Evolutionary conservation across 805 yeast species (phyloP).

Genomic region (Cephaloascus fragrans): DNA sequence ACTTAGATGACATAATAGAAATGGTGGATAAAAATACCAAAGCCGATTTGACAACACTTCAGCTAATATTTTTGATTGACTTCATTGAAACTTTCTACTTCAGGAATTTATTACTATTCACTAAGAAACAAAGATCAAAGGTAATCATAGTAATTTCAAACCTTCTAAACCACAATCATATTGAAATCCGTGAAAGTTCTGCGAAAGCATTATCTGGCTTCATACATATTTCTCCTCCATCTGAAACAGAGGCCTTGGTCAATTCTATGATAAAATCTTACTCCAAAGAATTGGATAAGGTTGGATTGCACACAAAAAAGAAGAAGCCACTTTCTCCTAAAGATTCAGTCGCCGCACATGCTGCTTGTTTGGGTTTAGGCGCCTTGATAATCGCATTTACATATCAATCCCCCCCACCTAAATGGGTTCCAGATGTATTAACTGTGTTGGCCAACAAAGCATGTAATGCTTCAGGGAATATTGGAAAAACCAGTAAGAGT

Average conservation of each 20-base stretch:
- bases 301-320: slow-evolving; percentile 32
- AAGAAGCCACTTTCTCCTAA: slow-evolving; percentile 18
- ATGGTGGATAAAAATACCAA: slow-evolving; percentile 31
- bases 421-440: slow-evolving; percentile 74
- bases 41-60: slow-evolving; percentile 16
- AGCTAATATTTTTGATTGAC: slow-evolving; percentile 54
- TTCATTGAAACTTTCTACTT: slow-evolving; percentile 66
- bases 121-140: slow-evolving; percentile 30
- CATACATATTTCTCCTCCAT: slow-evolving; percentile 52
- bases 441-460: slow-evolving; percentile 63
- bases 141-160: slow-evolving; percentile 43
- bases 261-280: slow-evolving; percentile 21
- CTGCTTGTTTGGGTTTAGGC: slow-evolving; percentile 82
- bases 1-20: slow-evolving; percentile 16
- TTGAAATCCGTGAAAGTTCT: slow-evolving; percentile 69
- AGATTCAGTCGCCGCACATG: slow-evolving; percentile 52
- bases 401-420: slow-evolving; percentile 83
- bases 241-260: slow-evolving; percentile 32
- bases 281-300: slow-evolving; percentile 21
- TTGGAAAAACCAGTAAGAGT: slow-evolving; percentile 79
- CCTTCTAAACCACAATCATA: slow-evolving; percentile 50
- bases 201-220: slow-evolving; percentile 72
- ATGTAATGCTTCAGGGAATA: slow-evolving; percentile 62
- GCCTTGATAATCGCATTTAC: slow-evolving; percentile 86
- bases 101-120: slow-evolving; percentile 50